Conservation (phyloP, 805 yeast genomes). For the Saccharomycopsis oosterbeekiorum region DNA sequence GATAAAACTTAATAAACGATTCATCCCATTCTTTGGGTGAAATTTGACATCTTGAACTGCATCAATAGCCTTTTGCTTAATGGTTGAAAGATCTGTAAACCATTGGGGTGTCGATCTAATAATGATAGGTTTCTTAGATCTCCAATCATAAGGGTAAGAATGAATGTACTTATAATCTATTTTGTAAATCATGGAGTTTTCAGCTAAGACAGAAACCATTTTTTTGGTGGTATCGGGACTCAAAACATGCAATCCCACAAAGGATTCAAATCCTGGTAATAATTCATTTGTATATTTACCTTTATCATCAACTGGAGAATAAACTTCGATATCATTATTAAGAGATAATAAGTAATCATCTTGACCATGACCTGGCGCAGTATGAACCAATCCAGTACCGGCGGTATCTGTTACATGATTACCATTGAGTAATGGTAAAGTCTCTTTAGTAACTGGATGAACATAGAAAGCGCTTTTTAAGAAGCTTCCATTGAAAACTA, state of each 20-base stretch:
- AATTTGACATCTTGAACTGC: slow-evolving; percentile 58
- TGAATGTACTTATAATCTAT: slow-evolving; percentile 49
- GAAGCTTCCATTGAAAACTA: slow-evolving; percentile 32
- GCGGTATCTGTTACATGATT: slow-evolving; percentile 69
- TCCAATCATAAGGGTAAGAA: slow-evolving; percentile 95
- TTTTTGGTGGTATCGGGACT: slow-evolving; percentile 39
- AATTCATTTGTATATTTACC: slow-evolving; percentile 57
- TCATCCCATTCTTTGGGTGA: slow-evolving; percentile 62
- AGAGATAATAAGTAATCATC: slow-evolving; percentile 79
- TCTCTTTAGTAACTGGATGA: slow-evolving; percentile 38
- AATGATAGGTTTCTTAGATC: slow-evolving; percentile 90
- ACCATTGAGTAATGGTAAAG: slow-evolving; percentile 58
- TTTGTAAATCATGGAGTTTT: slow-evolving; percentile 37
- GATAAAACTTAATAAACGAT: slow-evolving; percentile 63
- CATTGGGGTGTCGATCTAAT: slow-evolving; percentile 95
- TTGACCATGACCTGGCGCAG: slow-evolving; percentile 96
- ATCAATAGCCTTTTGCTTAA: slow-evolving; percentile 51
- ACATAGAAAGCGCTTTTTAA: slow-evolving; percentile 37
- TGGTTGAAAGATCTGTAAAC: slow-evolving; percentile 78
- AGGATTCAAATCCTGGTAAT: slow-evolving; percentile 35
- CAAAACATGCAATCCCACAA: slow-evolving; percentile 53
- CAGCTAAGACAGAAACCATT: slow-evolving; percentile 36
- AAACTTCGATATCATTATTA: slow-evolving; percentile 43
- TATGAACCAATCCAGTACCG: slow-evolving; percentile 95
- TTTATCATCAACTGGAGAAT: slow-evolving; percentile 68